These are phyloP conservation scores for Plasmodium malariae DNA, from an alignment of 169 alveolate genomes.

Conservation along the genomic window DNA sequence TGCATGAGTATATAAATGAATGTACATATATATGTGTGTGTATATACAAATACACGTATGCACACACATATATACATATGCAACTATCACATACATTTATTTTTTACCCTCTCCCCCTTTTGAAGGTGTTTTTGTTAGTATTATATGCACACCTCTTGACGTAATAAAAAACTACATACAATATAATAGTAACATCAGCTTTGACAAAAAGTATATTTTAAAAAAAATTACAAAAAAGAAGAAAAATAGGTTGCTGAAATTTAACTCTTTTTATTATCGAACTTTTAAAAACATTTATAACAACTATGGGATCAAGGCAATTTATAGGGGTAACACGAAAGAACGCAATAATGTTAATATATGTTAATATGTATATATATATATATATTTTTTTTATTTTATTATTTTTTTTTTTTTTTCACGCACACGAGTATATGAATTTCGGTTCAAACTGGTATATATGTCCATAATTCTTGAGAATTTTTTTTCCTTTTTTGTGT, in stretches of 20 bases:
- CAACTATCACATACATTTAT: too few species aligned
- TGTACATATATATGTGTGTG: neutral
- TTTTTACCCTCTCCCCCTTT: conserved; percentile 2
- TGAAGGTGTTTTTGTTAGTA: conserved; percentile 61
- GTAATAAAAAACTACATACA: conserved; percentile 79
- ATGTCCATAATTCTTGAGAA: too few species aligned
- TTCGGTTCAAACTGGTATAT: too few species aligned
- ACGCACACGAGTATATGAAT: too few species aligned
- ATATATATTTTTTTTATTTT: too few species aligned
- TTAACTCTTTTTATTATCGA: conserved; percentile 68
- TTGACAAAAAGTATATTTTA: conserved; percentile 69
- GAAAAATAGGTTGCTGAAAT: conserved; percentile 30
- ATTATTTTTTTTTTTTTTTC: too few species aligned
- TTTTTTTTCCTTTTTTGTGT: too few species aligned
- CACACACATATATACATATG: neutral
- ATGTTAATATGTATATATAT: too few species aligned
- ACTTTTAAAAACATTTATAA: conserved; percentile 65
- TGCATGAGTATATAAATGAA: neutral
- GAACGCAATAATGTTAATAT: neutral
- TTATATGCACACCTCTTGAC: conserved; percentile 81
- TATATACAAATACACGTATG: neutral
- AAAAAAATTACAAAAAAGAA: conserved; percentile 71
- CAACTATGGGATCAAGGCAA: conserved; percentile 62
- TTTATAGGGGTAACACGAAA: conserved; percentile 57
- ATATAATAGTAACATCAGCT: conserved; percentile 56